These are phyloP conservation scores for Epichloe uncinata DNA, from an alignment of 2,329 filamentous ascomycete genomes.

Conservation along the genomic window DNA sequence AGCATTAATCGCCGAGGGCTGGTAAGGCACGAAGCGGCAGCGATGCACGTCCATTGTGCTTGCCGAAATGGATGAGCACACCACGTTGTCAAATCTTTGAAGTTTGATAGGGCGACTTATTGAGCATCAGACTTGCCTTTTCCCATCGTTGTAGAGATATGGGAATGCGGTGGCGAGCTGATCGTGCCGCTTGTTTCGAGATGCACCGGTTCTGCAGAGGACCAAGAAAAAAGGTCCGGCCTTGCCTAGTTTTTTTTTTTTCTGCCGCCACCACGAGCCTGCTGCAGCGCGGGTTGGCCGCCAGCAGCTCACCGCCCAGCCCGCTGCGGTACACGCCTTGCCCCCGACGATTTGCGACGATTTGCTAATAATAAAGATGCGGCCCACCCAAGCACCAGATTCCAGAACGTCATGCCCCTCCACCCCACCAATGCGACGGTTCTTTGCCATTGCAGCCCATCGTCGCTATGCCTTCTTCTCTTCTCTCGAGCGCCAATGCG, in stretches of 20 bases:
- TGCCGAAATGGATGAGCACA: neutral
- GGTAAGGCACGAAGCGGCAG: slow-evolving; percentile 89
- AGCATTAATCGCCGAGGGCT: slow-evolving; percentile 83
- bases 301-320: slow-evolving; percentile 1
- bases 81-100: neutral
- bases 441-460: neutral
- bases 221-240: slow-evolving; percentile 15
- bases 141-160: neutral
- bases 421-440: slow-evolving; percentile 12
- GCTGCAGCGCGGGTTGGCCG: neutral
- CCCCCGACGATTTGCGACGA: neutral
- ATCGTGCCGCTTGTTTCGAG: neutral
- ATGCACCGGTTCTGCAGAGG: neutral
- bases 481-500: neutral
- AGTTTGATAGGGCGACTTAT: neutral
- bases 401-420: slow-evolving; percentile 14
- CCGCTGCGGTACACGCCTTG: no score
- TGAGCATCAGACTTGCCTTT: neutral
- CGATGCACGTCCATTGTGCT: slow-evolving; percentile 82
- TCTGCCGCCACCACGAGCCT: slow-evolving; percentile 6
- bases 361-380: neutral
- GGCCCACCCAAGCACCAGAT: neutral
- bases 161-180: slow-evolving; percentile 2
- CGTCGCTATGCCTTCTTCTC: neutral
- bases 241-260: slow-evolving; percentile 18